These are phyloP conservation scores for Lactarius pseudohatsudake DNA, from an alignment of 768 basidiomycete genomes.

Conservation along the genomic window DNA sequence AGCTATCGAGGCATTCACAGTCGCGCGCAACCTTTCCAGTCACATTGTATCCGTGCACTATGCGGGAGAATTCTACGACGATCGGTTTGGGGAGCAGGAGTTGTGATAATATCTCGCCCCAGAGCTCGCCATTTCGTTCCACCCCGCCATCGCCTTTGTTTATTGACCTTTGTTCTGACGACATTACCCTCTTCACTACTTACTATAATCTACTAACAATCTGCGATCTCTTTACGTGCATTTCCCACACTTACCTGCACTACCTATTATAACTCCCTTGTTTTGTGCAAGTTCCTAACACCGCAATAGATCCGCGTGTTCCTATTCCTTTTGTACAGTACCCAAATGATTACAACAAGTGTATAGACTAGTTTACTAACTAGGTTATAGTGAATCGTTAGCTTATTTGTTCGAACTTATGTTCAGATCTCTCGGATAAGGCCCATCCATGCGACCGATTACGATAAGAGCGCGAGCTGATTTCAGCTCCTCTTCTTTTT, in stretches of 20 bases:
- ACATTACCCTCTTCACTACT: background rate
- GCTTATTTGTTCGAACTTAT: too few relatives aligned
- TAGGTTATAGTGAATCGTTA: too few relatives aligned
- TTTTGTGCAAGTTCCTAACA: background rate
- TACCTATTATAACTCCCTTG: background rate
- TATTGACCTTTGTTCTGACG: background rate
- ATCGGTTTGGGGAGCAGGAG: background rate
- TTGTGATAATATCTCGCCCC: background rate
- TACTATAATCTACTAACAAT: background rate
- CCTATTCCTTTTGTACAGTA: background rate
- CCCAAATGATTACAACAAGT: background rate
- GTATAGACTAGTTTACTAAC: background rate
- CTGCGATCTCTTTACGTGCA: background rate
- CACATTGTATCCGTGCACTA: conserved; percentile 3
- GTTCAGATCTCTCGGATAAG: too few relatives aligned
- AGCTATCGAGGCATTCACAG: conserved; percentile 7
- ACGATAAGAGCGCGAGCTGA: too few relatives aligned
- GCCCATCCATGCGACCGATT: too few relatives aligned
- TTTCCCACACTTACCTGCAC: background rate
- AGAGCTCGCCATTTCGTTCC: background rate
- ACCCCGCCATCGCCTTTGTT: background rate
- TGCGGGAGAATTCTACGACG: background rate
- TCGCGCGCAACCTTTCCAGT: conserved; percentile 5
- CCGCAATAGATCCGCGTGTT: background rate
- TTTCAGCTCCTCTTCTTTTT: too few relatives aligned